These are phyloP conservation scores for Chondrostereum purpureum DNA, from an alignment of 1,284 basidiomycete species.

Conservation along the genomic window DNA sequence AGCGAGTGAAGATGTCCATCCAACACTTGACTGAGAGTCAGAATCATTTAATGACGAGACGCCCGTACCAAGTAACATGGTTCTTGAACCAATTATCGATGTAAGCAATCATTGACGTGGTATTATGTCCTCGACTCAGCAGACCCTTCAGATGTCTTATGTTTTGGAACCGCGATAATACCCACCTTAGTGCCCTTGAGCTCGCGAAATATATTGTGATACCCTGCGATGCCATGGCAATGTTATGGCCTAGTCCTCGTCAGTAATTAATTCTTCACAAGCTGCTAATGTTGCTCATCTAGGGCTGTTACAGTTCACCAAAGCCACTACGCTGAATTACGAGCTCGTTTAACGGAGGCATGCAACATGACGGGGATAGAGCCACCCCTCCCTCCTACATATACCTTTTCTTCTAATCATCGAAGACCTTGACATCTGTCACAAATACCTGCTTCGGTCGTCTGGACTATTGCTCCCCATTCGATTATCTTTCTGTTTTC, in stretches of 20 bases:
- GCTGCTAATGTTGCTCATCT: no score
- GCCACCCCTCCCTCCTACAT: constrained; percentile 31
- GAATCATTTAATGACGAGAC: not conserved
- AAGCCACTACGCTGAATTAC: constrained; percentile 36
- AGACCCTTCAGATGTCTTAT: constrained; percentile 45
- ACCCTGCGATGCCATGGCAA: constrained; percentile 59
- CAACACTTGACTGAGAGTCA: not conserved
- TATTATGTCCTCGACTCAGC: no score
- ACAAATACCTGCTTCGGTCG: not conserved
- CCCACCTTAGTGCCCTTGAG: constrained; percentile 53
- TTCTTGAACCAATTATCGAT: constrained; percentile 55
- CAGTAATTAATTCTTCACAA: no score
- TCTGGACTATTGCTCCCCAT: no score
- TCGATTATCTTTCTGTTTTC: no score
- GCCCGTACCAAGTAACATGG: constrained; percentile 4
- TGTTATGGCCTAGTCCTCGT: constrained; percentile 67
- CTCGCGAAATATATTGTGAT: constrained; percentile 59
- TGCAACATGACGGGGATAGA: constrained; percentile 35
- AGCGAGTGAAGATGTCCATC: constrained; percentile 13
- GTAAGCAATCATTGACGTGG: constrained; percentile 37
- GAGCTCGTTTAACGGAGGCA: constrained; percentile 39
- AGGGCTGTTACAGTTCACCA: constrained; percentile 37
- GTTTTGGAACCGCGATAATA: constrained; percentile 58
- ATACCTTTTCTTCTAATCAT: constrained; percentile 25
- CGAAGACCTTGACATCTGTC: not conserved